A percentile compares a stretch with the other conserved stretches of the same genome.
Evolutionary conservation across 352 stramenopile genomes (phyloP).

Genomic region (Plasmopara muralis): DNA sequence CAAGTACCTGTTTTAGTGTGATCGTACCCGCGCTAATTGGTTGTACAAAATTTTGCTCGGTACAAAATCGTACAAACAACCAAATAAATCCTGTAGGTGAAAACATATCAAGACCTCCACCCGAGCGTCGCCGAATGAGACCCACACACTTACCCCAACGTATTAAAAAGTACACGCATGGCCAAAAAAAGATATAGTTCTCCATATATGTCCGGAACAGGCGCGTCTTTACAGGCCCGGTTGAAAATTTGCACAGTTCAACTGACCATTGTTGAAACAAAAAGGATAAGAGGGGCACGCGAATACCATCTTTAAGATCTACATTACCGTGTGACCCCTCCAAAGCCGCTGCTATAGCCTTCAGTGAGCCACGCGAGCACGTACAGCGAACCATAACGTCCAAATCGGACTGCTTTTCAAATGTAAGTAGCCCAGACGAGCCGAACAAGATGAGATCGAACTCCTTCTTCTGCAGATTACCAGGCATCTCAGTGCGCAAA

Average conservation of each 20-base stretch:
- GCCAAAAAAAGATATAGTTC: constrained; percentile 69
- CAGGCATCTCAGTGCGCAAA: constrained; percentile 32
- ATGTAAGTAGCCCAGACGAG: constrained; percentile 63
- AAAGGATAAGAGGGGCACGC: constrained; percentile 59
- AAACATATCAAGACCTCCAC: constrained; percentile 49
- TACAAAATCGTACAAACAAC: constrained; percentile 67
- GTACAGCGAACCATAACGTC: constrained; percentile 46
- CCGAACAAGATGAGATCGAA: constrained; percentile 57
- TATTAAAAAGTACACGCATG: constrained; percentile 62
- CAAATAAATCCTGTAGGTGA: constrained; percentile 63
- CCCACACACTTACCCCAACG: constrained; percentile 67
- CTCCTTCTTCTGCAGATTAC: constrained; percentile 33
- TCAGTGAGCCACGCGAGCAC: constrained; percentile 18
- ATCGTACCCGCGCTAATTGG: constrained; percentile 32
- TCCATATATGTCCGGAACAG: constrained; percentile 65
- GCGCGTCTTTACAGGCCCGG: constrained; percentile 62
- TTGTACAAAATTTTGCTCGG: constrained; percentile 37
- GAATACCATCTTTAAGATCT: constrained; percentile 37
- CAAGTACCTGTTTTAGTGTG: constrained; percentile 25
- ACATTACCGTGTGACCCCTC: constrained; percentile 29
- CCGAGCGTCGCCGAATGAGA: constrained; percentile 49
- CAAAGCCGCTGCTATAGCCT: constrained; percentile 28
- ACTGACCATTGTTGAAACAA: constrained; percentile 58
- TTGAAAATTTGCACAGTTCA: constrained; percentile 50
- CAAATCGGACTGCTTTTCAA: constrained; percentile 72